A percentile compares a stretch with the other conserved stretches of the same genome.
Conservation (phyloP, 2,329 filamentous ascomycete species). For the Kalmusia sp. region DNA sequence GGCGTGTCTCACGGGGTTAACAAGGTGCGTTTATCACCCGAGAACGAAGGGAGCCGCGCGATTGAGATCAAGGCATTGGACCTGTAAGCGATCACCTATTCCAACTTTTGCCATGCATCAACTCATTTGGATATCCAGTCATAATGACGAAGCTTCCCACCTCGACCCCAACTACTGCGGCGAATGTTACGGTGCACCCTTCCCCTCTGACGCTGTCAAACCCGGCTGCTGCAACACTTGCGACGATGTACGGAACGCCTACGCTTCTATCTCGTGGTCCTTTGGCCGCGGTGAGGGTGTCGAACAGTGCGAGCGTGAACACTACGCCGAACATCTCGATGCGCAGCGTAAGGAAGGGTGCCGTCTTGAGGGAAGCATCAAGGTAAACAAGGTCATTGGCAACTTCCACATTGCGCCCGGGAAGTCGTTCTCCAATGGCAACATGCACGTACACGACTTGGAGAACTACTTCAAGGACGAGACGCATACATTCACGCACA, state of each 20-base stretch:
- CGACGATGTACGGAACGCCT: slow-evolving; percentile 94
- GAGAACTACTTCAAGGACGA: slow-evolving; percentile 89
- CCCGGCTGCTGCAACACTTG: slow-evolving; percentile 96
- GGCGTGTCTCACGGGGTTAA: slow-evolving; percentile 91
- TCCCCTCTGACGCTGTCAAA: slow-evolving; percentile 76
- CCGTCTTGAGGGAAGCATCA: slow-evolving; percentile 87
- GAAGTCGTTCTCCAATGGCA: slow-evolving; percentile 93
- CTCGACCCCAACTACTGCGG: slow-evolving; percentile 93
- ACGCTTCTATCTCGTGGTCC: slow-evolving; percentile 87
- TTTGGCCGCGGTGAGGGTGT: slow-evolving; percentile 92
- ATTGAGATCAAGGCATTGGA: slow-evolving; percentile 48
- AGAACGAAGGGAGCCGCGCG: slow-evolving; percentile 72
- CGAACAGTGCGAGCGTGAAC: slow-evolving; percentile 93
- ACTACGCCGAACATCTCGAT: slow-evolving; percentile 88
- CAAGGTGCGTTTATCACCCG: slow-evolving; percentile 82
- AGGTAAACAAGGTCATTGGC: slow-evolving; percentile 97
- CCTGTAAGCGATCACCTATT: slow-evolving; percentile 34
- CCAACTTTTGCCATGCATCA: background rate
- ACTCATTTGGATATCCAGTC: slow-evolving; percentile 53
- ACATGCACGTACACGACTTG: slow-evolving; percentile 97
- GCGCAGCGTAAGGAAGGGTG: slow-evolving; percentile 91
- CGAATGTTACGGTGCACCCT: slow-evolving; percentile 83
- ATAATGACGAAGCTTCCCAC: slow-evolving; percentile 73
- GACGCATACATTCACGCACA: slow-evolving; percentile 87
- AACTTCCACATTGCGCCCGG: slow-evolving; percentile 99